A percentile compares a stretch with the other conserved stretches of the same genome.
These are phyloP conservation scores for Pseudotsuga menziesii DNA, from an alignment of 75 land plant species.

Conservation along the genomic window DNA sequence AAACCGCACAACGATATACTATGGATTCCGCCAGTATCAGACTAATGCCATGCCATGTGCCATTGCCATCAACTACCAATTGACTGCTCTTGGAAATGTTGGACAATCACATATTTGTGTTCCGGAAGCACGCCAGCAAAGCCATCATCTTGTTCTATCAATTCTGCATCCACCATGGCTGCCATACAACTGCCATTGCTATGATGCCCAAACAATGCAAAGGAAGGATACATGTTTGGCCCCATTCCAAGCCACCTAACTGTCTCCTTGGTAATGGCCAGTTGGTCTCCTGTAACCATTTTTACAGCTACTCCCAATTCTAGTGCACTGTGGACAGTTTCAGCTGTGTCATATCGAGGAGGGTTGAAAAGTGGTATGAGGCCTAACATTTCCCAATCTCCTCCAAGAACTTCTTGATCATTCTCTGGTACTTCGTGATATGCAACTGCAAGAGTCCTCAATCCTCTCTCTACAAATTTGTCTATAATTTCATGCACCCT, in stretches of 20 bases:
- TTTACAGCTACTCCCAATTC: slow-evolving; percentile 33
- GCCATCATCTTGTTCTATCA: slow-evolving; percentile 38
- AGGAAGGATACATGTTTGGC: slow-evolving; percentile 31
- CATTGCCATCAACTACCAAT: no score
- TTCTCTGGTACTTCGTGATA: slow-evolving; percentile 33
- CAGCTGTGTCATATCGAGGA: slow-evolving; percentile 33
- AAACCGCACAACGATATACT: slow-evolving; percentile 71
- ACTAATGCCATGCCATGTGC: no score
- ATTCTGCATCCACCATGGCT: slow-evolving; percentile 29
- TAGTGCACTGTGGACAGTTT: slow-evolving; percentile 30
- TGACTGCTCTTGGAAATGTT: slow-evolving; percentile 25
- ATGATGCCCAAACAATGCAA: slow-evolving; percentile 18
- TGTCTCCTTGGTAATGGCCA: slow-evolving; percentile 39
- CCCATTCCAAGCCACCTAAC: slow-evolving; percentile 37
- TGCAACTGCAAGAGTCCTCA: slow-evolving; percentile 55
- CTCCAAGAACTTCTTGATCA: slow-evolving; percentile 23
- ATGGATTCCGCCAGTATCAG: slow-evolving; percentile 86
- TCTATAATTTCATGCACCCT: slow-evolving; percentile 44
- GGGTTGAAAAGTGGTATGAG: slow-evolving; percentile 30
- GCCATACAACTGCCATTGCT: not conserved
- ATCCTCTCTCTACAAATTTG: slow-evolving; percentile 54
- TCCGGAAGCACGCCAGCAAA: slow-evolving; percentile 41
- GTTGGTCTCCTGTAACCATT: slow-evolving; percentile 41
- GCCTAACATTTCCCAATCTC: slow-evolving; percentile 29
- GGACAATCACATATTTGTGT: slow-evolving; percentile 33